Conservation (phyloP, 2,329 filamentous ascomycete genomes). For the Xylaria sp. region DNA sequence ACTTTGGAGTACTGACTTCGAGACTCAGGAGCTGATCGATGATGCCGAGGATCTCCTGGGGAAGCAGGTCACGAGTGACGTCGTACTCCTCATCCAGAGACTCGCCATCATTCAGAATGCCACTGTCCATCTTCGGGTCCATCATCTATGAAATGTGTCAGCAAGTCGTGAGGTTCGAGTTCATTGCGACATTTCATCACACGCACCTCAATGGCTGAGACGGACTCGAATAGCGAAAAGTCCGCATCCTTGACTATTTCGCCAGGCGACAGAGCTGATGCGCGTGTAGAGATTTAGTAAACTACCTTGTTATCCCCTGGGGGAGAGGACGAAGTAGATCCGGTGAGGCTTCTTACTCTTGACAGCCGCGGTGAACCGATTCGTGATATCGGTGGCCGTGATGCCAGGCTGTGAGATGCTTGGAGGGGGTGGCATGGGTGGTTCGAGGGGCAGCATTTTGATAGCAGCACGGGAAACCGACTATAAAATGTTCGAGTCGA, state of each 20-base stretch:
- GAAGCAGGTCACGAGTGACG: slow-evolving; percentile 59
- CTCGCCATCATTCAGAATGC: slow-evolving; percentile 71
- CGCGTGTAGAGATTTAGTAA: slow-evolving; percentile 4
- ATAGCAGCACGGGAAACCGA: slow-evolving; percentile 1
- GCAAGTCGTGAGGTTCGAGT: not conserved
- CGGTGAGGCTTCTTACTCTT: slow-evolving; percentile 39
- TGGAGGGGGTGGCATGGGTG: slow-evolving; percentile 34
- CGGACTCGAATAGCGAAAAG: slow-evolving; percentile 91
- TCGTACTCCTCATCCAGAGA: slow-evolving; percentile 82
- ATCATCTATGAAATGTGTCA: slow-evolving; percentile 64
- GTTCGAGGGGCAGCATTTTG: slow-evolving; percentile 17
- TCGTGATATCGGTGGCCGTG: slow-evolving; percentile 53
- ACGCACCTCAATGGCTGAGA: slow-evolving; percentile 69
- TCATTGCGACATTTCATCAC: not conserved
- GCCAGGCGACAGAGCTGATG: slow-evolving; percentile 66
- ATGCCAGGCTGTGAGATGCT: slow-evolving; percentile 45
- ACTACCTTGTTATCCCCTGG: too few species aligned
- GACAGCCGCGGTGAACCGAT: slow-evolving; percentile 49
- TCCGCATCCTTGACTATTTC: slow-evolving; percentile 88
- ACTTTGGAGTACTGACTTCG: slow-evolving; percentile 53
- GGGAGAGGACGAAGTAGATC: too few species aligned
- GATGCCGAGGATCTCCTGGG: slow-evolving; percentile 81
- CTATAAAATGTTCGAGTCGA: not conserved
- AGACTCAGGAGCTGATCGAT: slow-evolving; percentile 89
- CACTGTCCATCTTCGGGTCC: slow-evolving; percentile 98